Conservation (phyloP, 768 basidiomycete genomes). For the Boletellus emodensis region DNA sequence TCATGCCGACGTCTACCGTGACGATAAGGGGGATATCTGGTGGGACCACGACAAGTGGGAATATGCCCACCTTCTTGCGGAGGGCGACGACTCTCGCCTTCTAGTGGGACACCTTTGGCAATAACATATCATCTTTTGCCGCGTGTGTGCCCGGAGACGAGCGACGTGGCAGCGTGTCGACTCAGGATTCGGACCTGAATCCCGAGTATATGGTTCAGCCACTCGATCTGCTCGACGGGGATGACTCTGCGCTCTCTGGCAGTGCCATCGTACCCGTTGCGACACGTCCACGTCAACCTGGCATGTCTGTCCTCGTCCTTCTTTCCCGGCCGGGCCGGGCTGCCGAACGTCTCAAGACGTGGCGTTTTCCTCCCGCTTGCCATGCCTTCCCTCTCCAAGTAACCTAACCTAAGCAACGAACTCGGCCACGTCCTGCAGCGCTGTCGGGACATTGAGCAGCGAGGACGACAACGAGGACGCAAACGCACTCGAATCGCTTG, state of each 20-base stretch:
- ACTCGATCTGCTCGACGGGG: constrained; percentile 26
- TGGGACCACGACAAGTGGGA: constrained; percentile 72
- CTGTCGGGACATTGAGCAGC: constrained; percentile 35
- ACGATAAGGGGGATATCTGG: constrained; percentile 62
- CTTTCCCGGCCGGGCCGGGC: constrained; percentile 33
- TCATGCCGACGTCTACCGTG: constrained; percentile 54
- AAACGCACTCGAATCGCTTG: constrained; percentile 73
- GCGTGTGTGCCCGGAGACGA: constrained; percentile 21
- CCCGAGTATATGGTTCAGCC: constrained; percentile 45
- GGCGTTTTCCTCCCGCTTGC: constrained; percentile 21
- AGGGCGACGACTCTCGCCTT: constrained; percentile 28
- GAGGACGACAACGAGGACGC: not conserved
- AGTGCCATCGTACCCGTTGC: constrained; percentile 22
- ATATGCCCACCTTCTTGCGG: constrained; percentile 55
- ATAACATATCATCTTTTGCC: constrained; percentile 17
- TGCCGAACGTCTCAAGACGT: constrained; percentile 36
- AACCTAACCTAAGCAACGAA: too few species aligned
- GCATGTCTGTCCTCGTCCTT: constrained; percentile 34
- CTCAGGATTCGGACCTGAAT: constrained; percentile 53
- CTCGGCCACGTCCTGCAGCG: constrained; percentile 82
- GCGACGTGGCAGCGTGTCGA: constrained; percentile 46
- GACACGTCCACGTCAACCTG: constrained; percentile 30
- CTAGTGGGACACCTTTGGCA: constrained; percentile 44
- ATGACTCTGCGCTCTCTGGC: constrained; percentile 35
- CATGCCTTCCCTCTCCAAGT: constrained; percentile 4